phyloP scores from a whole-genome alignment of 805 yeast species.

The Saturnispora mendoncae region DNA sequence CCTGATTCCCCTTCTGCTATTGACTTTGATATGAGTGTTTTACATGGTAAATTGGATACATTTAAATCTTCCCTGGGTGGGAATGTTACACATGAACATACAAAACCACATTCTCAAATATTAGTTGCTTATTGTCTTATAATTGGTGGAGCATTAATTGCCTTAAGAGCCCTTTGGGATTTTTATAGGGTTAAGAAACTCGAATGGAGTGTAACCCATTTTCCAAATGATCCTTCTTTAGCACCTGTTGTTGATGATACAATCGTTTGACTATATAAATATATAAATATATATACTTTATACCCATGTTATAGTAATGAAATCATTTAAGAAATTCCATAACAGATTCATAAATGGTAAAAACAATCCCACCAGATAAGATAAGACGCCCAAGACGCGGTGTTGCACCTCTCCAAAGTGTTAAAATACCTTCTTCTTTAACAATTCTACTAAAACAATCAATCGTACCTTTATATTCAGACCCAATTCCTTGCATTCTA shows the following conservation, averaged over 20 bases:
- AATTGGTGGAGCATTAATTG: slow-evolving; percentile 57
- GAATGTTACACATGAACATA: slow-evolving; percentile 8
- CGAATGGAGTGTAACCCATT: slow-evolving; percentile 34
- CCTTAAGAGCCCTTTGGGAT: slow-evolving; percentile 60
- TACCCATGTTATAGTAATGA: not conserved
- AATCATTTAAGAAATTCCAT: slow-evolving; percentile 42
- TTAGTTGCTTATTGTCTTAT: slow-evolving; percentile 55
- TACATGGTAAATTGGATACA: slow-evolving; percentile 23
- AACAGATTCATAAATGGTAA: slow-evolving; percentile 91
- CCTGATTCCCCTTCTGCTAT: slow-evolving; percentile 53
- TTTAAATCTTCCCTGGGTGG: slow-evolving; percentile 21
- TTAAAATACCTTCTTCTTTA: slow-evolving; percentile 77
- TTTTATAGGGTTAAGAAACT: slow-evolving; percentile 67
- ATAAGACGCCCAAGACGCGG: slow-evolving; percentile 90
- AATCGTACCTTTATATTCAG: slow-evolving; percentile 61
- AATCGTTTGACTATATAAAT: no score
- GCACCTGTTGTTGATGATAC: not conserved
- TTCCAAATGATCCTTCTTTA: not conserved
- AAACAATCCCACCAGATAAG: slow-evolving; percentile 93
- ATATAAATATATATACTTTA: no score
- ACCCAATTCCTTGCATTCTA: slow-evolving; percentile 88
- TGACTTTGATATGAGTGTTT: slow-evolving; percentile 28
- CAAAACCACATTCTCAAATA: slow-evolving; percentile 28
- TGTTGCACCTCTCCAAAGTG: slow-evolving; percentile 98
- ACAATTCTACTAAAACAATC: slow-evolving; percentile 77